Percentiles rank a stretch among this genome's conserved stretches.
Evolutionary conservation across 2,329 filamentous ascomycete species (phyloP).

Genomic region (Neoscytalidium dimidiatum): DNA sequence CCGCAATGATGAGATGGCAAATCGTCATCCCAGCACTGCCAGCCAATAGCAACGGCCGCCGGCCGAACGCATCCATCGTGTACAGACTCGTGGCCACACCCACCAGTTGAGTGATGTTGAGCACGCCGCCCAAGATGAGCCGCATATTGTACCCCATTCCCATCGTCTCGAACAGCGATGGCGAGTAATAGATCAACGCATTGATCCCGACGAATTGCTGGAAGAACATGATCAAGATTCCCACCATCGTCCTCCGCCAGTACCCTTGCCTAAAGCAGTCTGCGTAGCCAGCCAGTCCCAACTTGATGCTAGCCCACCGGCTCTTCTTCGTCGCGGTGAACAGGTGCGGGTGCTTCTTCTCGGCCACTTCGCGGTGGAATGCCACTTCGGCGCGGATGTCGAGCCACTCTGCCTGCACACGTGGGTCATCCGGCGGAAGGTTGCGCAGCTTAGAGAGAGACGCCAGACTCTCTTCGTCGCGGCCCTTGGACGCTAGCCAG

Average conservation of each 20-base stretch:
- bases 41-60: slow-evolving; percentile 40
- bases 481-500: slow-evolving; percentile 36
- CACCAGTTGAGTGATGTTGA: slow-evolving; percentile 46
- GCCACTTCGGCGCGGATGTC: slow-evolving; percentile 56
- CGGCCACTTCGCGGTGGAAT: slow-evolving; percentile 51
- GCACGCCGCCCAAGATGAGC: slow-evolving; percentile 40
- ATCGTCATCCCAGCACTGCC: slow-evolving; percentile 51
- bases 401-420: slow-evolving; percentile 54
- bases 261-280: slow-evolving; percentile 51
- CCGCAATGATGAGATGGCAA: slow-evolving; percentile 52
- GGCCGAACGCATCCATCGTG: slow-evolving; percentile 45
- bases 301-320: slow-evolving; percentile 32
- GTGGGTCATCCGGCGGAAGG: slow-evolving; percentile 49
- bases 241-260: slow-evolving; percentile 45
- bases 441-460: slow-evolving; percentile 51
- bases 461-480: slow-evolving; percentile 50
- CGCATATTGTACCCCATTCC: slow-evolving; percentile 37
- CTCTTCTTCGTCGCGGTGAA: slow-evolving; percentile 33
- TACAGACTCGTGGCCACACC: slow-evolving; percentile 43
- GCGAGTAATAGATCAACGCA: slow-evolving; percentile 52
- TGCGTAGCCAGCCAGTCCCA: slow-evolving; percentile 48
- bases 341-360: slow-evolving; percentile 37
- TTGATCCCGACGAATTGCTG: slow-evolving; percentile 48
- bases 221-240: slow-evolving; percentile 44
- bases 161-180: slow-evolving; percentile 45